Percentiles rank a stretch among this genome's conserved stretches.
These are phyloP conservation scores for Colletotrichum brevisporum DNA, from an alignment of 2,329 filamentous ascomycete genomes.

Conservation along the genomic window DNA sequence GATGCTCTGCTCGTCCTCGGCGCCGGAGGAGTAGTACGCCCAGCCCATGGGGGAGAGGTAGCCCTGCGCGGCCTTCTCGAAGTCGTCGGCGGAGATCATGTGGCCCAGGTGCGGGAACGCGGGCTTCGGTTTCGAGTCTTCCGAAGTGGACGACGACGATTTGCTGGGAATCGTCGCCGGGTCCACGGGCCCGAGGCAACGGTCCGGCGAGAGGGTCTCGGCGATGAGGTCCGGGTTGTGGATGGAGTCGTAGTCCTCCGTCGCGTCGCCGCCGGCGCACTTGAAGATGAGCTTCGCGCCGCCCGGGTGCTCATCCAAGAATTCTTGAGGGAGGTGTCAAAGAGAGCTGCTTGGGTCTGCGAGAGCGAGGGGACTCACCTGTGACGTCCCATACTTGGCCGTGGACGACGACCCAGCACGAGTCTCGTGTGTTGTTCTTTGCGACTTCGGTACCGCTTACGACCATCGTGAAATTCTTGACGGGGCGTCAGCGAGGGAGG, in stretches of 20 bases:
- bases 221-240: conserved; percentile 49
- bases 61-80: conserved; percentile 51
- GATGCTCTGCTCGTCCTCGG: conserved; percentile 83
- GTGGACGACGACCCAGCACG: conserved; percentile 43
- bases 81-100: conserved; percentile 54
- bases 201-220: conserved; percentile 45
- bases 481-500: not conserved
- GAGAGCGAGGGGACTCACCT: conserved; percentile 16
- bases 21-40: conserved; percentile 86
- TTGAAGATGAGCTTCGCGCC: conserved; percentile 50
- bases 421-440: conserved; percentile 41
- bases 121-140: not conserved
- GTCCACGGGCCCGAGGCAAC: conserved; percentile 47
- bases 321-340: conserved; percentile 44
- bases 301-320: conserved; percentile 51
- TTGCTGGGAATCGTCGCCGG: not conserved
- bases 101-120: conserved; percentile 46
- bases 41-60: conserved; percentile 43
- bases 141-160: not conserved
- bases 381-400: conserved; percentile 43
- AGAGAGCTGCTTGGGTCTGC: fast-evolving
- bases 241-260: conserved; percentile 51
- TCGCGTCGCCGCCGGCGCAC: conserved; percentile 52
- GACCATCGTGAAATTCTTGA: conserved; percentile 6
- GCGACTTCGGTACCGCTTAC: conserved; percentile 40